phyloP scores from a whole-genome alignment of 176 grass and related monocot genomes.

The Musa schizocarpa region DNA sequence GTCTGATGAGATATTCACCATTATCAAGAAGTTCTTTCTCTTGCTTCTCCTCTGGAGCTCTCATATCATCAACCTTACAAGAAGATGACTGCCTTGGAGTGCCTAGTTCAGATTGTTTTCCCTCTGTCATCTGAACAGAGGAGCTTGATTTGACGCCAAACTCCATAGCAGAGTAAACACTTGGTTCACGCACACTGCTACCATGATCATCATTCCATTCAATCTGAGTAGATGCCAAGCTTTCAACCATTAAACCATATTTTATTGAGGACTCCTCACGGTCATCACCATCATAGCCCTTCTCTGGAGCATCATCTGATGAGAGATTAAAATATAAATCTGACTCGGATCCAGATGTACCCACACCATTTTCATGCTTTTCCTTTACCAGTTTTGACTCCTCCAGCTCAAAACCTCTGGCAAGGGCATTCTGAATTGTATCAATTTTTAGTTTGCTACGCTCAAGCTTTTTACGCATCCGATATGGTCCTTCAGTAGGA shows the following conservation, averaged over 20 bases:
- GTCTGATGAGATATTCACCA: constrained; percentile 95
- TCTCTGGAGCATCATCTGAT: constrained; percentile 43
- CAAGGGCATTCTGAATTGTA: constrained; percentile 86
- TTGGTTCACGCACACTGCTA: constrained; percentile 78
- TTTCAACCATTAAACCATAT: constrained; percentile 55
- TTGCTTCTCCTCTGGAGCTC: constrained; percentile 71
- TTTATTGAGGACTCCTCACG: constrained; percentile 60
- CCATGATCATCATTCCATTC: constrained; percentile 78
- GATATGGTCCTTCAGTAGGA: constrained; percentile 90
- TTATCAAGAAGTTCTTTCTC: constrained; percentile 91
- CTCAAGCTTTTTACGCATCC: constrained; percentile 97
- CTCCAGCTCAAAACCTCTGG: constrained; percentile 40
- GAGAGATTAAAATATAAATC: constrained; percentile 76
- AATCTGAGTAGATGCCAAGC: constrained; percentile 41
- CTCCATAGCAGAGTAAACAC: constrained; percentile 85
- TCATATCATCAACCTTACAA: constrained; percentile 52
- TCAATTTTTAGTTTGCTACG: constrained; percentile 77
- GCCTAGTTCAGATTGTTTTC: constrained; percentile 60
- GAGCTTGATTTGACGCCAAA: constrained; percentile 79
- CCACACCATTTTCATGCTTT: constrained; percentile 42
- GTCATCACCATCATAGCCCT: constrained; percentile 47
- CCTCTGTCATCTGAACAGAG: constrained; percentile 70
- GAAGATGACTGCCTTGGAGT: constrained; percentile 60
- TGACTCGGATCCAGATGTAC: constrained; percentile 60
- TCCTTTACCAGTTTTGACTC: constrained; percentile 35